Evolutionary conservation across 352 stramenopile genomes (phyloP).

Genomic region (Globisporangium spiculum): DNA sequence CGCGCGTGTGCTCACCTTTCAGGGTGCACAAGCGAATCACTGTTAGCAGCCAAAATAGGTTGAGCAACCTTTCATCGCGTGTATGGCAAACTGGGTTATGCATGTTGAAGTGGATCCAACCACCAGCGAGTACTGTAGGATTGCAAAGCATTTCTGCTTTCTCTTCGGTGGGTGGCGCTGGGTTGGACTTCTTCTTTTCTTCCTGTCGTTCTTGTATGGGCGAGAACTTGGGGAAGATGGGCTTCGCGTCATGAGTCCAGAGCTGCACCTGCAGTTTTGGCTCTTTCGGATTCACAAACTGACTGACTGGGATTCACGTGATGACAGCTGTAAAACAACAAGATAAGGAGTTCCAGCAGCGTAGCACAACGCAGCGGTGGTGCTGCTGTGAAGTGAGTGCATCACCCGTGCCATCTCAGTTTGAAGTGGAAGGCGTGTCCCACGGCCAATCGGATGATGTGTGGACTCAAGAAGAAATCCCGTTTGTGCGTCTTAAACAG

Average conservation of each 20-base stretch:
- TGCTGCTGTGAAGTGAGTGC: background rate
- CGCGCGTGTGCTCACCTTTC: background rate
- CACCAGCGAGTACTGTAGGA: background rate
- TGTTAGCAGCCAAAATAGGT: background rate
- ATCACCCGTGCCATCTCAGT: background rate
- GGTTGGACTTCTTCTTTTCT: background rate
- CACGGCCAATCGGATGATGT: background rate
- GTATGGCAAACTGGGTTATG: background rate
- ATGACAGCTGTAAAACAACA: background rate
- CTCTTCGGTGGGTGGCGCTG: background rate
- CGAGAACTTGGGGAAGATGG: background rate
- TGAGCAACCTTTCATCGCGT: background rate
- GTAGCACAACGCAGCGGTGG: background rate
- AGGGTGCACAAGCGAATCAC: background rate
- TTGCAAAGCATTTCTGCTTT: conserved; percentile 4
- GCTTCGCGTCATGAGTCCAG: background rate
- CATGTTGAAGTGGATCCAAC: background rate
- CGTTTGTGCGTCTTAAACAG: background rate
- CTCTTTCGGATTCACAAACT: background rate
- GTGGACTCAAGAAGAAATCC: background rate
- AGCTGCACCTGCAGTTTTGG: background rate
- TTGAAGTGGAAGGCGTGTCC: background rate
- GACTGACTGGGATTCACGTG: background rate
- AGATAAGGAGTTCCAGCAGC: background rate
- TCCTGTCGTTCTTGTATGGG: background rate